Base-by-base conservation (phyloP, 306 rosid genomes). In the Castanopsis chinensis region DNA sequence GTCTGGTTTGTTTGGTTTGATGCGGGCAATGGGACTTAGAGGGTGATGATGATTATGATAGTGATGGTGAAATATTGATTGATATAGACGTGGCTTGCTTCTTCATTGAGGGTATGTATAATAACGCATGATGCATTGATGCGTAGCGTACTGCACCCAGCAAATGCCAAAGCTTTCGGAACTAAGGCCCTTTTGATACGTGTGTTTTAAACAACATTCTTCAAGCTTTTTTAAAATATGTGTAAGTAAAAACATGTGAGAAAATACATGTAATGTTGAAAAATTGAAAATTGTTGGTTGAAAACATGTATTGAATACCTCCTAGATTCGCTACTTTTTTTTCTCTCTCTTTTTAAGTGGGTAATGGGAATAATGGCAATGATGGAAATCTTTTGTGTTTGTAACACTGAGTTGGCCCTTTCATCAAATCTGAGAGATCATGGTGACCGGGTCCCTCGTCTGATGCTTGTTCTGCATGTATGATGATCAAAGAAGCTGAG, bases 341-440 rank as follows among this genome's bases (percentile, higher is more conserved):
- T 35, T 18, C 17, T 5, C 19, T 7, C 57, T 0, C 59, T 59
- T 69, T 78, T 28, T 74, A 52, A 27, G 73, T 35, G 8, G 71
- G 56, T 41, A 56, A 51, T 69, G 80, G 83, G 80, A 79, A 75
- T 75, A 76, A 84, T 64, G 79, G 54, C 72, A 78, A 77, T 81
- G 78, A 81, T 77, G 85, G 52, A 49, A 59, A 52, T 57, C 58
- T 76, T 65, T 63, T 7, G 72, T 67, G 33, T 59, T n/a, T 77
- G 80, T 57, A 64, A 70, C n/a, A 19, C 28, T 52, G 77, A 68
- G 80, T 69, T 77, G 83, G 83, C 74, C 13, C 77, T 85, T 45
- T 85, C 88, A 74, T n/a, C 28, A 73, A 83, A 85, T 85, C 69
- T 80, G 82, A 79, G 64, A 70, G 12, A 41, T 41, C 1, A 58